These are phyloP conservation scores for Fusarium anthophilum DNA, from an alignment of 2,329 filamentous ascomycete genomes.

Conservation along the genomic window DNA sequence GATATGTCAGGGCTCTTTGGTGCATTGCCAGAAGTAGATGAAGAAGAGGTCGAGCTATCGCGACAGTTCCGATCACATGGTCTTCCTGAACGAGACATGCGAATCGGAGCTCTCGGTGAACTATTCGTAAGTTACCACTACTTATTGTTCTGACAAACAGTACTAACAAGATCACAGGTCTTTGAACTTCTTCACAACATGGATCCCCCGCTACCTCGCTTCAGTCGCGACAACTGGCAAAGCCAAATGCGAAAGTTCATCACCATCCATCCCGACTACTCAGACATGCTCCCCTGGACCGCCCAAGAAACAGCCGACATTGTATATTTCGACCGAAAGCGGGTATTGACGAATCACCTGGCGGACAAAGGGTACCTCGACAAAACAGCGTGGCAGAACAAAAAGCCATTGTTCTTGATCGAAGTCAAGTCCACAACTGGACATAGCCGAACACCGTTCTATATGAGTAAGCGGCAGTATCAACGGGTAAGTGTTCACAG, in stretches of 20 bases:
- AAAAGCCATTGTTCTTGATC: conserved; percentile 54
- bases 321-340: conserved; percentile 51
- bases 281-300: conserved; percentile 51
- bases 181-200: conserved; percentile 52
- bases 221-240: conserved; percentile 55
- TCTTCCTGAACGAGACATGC: conserved; percentile 24
- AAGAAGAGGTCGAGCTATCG: conserved; percentile 5
- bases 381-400: conserved; percentile 37
- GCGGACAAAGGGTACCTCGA: conserved; percentile 48
- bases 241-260: conserved; percentile 58
- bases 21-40: conserved; percentile 12
- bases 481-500: conserved; percentile 46
- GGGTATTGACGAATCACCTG: conserved; percentile 48
- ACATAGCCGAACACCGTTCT: conserved; percentile 53
- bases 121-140: conserved; percentile 16
- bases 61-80: conserved; percentile 3
- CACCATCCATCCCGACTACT: conserved; percentile 51
- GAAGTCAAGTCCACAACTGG: conserved; percentile 62
- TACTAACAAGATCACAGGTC: conserved; percentile 43
- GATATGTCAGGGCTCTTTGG: conserved; percentile 21
- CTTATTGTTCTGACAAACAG: accelerated
- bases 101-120: conserved; percentile 33
- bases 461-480: conserved; percentile 57
- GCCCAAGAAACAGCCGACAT: conserved; percentile 59
- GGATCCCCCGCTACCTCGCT: conserved; percentile 44